Conservation (phyloP, 345 rosid species). For the Rhodamnia rubescens region DNA sequence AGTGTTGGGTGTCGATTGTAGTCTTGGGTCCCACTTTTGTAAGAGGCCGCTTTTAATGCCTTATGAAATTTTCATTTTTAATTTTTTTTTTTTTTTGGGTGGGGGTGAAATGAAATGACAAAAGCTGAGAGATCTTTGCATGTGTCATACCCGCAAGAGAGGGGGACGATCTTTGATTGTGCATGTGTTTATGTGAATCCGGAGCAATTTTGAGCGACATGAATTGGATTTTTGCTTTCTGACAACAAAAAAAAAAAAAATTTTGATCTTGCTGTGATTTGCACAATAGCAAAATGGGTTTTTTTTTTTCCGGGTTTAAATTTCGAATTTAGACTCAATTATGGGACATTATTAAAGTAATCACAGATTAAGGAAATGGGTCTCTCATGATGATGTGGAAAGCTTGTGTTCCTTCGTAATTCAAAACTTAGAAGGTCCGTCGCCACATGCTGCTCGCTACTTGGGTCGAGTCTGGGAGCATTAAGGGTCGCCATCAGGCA, state of each 20-base stretch:
- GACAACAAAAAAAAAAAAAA: not conserved
- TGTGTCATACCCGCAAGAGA: not conserved
- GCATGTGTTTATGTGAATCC: not conserved
- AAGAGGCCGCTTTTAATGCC: not conserved
- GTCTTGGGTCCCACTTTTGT: not conserved
- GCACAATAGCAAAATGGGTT: not conserved
- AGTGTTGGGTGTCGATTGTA: not conserved
- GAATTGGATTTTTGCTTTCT: not conserved
- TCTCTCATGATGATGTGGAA: not conserved
- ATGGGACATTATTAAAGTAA: not conserved
- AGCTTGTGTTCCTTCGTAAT: not conserved
- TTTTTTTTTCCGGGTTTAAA: not conserved
- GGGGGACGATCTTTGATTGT: not conserved
- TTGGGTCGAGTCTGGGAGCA: not conserved
- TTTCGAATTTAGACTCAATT: not conserved
- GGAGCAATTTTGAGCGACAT: not conserved
- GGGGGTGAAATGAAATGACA: not conserved
- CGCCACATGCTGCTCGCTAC: not conserved
- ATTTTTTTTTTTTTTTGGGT: not conserved
- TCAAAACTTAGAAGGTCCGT: not conserved
- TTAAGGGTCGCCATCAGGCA: not conserved
- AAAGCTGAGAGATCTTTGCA: not conserved
- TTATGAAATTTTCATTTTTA: not conserved
- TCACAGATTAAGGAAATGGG: not conserved
- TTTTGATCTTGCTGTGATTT: not conserved